phyloP scores from a whole-genome alignment of 352 stramenopile genomes.

The Phytophthora cryptogea region DNA sequence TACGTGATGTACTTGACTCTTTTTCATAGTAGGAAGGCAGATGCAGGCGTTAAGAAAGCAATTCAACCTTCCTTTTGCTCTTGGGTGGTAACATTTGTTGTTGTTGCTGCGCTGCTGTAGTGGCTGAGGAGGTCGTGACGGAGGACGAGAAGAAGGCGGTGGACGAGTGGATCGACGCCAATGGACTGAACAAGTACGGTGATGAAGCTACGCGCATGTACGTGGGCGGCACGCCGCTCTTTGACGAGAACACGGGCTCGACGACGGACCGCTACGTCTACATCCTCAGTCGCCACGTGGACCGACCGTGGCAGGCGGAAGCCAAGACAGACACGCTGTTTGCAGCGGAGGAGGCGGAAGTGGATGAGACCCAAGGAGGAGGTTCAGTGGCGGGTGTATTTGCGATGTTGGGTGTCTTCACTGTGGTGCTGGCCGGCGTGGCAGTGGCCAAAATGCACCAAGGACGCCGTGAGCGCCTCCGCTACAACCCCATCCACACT shows the following conservation, averaged over 20 bases:
- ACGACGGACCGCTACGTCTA: constrained; percentile 65
- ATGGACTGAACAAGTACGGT: constrained; percentile 66
- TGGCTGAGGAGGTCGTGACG: constrained; percentile 1
- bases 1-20: constrained; percentile 27
- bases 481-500: constrained; percentile 56
- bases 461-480: constrained; percentile 40
- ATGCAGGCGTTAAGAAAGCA: constrained; percentile 16
- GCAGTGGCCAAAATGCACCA: constrained; percentile 38
- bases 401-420: constrained; percentile 43
- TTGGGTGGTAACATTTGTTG: constrained; percentile 20
- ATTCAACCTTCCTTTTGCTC: constrained; percentile 13
- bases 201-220: constrained; percentile 63
- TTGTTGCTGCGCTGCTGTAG: constrained; percentile 23
- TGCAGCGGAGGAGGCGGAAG: constrained; percentile 1
- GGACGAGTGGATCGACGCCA: constrained; percentile 60
- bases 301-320: constrained; percentile 57
- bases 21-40: constrained; percentile 7
- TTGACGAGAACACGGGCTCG: constrained; percentile 68
- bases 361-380: constrained; percentile 22
- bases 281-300: constrained; percentile 59
- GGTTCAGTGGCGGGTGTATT: constrained; percentile 37
- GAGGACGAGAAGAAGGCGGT: constrained; percentile 60
- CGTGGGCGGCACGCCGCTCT: constrained; percentile 78
- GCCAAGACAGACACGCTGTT: constrained; percentile 19
- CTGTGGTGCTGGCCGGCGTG: constrained; percentile 34